Evolutionary conservation across 2,329 filamentous ascomycete genomes (phyloP), one percentile per base, ranked within the genome.

Genomic region (Zymoseptoria passerinii): DNA sequence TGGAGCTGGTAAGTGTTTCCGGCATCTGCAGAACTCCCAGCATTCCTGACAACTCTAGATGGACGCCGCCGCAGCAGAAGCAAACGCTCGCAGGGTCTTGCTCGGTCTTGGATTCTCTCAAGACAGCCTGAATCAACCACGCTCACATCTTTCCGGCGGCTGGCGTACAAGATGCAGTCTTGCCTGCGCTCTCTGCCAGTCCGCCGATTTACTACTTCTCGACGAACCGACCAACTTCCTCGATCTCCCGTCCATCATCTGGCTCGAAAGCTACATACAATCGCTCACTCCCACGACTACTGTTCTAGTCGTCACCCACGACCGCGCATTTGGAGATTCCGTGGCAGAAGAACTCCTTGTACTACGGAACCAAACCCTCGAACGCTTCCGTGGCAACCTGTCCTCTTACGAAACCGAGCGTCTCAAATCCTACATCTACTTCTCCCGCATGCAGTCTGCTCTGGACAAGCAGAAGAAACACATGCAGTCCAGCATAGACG

Each of bases 201-300:
- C 86, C 7, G 83, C 85, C 0, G 89, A 95, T 64, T 83, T 95
- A 2, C 78, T 95, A 58, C 85, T 95, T 54, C 82, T 95, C 1
- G 90, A 95, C 70, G 90, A 95, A 70, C 90, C 90, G 0, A 95
- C 90, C 35, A 95, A 95, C 68, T 95, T 90, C 69, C 80, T 95
- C 1, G 90, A 95, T 67, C 77, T 95, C 0, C 80, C 91, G 0
- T 89, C 88, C 1, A 91, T 95, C 58, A 83, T 95, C 57, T 95
- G 90, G 89, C 78, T 96, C 1, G 87, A 95, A 68, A 81, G 81
- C 10, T 86, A 91, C 68, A 81, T 95, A 8, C 75, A 75, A 55
- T 76, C 81, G 44, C 75, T 80, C 3, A 80, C 83, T 19, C 72
- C 71, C 0, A 74, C 78, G 1, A 82, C 79, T 0, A 94, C 89